Evolutionary conservation across 2,329 filamentous ascomycete genomes (phyloP).

Genomic region (Hansfordia pulvinata): DNA sequence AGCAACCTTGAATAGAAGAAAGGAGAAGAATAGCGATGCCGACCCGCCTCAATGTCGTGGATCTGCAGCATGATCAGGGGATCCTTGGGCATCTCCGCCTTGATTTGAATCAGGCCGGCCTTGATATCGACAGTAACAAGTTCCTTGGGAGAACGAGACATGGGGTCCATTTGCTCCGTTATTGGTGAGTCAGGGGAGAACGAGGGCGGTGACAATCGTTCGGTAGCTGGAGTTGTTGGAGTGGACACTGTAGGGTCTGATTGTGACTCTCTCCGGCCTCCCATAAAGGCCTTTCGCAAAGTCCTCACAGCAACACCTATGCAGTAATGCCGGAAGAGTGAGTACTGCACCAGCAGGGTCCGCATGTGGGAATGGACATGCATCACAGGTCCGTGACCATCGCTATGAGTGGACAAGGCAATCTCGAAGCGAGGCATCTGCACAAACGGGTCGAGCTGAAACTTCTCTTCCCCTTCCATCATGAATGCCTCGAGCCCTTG

Average conservation of each 20-base stretch:
- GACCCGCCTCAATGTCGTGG: slow-evolving; percentile 68
- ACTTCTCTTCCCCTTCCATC: slow-evolving; percentile 72
- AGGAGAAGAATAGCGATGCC: slow-evolving; percentile 77
- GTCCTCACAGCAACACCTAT: slow-evolving; percentile 71
- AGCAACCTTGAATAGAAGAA: slow-evolving; percentile 66
- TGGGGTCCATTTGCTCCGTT: slow-evolving; percentile 15
- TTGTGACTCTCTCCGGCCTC: slow-evolving; percentile 27
- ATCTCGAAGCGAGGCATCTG: slow-evolving; percentile 79
- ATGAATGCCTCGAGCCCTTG: slow-evolving; percentile 82
- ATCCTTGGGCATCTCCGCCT: slow-evolving; percentile 76
- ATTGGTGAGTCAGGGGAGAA: slow-evolving; percentile 17
- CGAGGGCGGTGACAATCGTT: slow-evolving; percentile 23
- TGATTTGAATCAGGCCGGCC: slow-evolving; percentile 70
- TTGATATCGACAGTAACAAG: slow-evolving; percentile 73
- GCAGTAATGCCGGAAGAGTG: slow-evolving; percentile 85
- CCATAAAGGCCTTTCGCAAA: slow-evolving; percentile 55
- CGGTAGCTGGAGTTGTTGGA: slow-evolving; percentile 11
- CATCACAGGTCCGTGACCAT: slow-evolving; percentile 76
- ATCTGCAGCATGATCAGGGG: slow-evolving; percentile 87
- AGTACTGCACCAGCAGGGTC: slow-evolving; percentile 75
- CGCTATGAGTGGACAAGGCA: slow-evolving; percentile 71
- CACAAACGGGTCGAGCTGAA: slow-evolving; percentile 77
- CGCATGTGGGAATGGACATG: slow-evolving; percentile 74
- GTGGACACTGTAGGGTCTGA: slow-evolving; percentile 17
- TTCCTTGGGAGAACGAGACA: slow-evolving; percentile 34